Evolutionary conservation across 1,284 basidiomycete genomes (phyloP), one percentile per base, ranked within the genome.

Genomic region (Rhodotorula sp.): DNA sequence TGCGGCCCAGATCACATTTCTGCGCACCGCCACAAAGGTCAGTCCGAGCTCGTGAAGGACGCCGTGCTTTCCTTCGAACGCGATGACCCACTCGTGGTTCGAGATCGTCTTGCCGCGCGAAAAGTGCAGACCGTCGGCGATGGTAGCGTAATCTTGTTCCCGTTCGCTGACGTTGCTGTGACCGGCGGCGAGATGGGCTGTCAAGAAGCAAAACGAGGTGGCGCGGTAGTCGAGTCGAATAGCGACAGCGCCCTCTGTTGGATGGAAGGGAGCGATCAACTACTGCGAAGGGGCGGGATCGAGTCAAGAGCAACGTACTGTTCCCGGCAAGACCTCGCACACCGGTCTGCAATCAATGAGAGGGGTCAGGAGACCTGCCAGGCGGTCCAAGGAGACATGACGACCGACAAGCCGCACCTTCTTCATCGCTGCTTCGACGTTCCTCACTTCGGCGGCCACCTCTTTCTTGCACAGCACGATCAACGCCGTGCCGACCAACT

Each of bases 311-410:
- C 18, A 26, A 23, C 73, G 56, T 31, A 72, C 73, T 99, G 83
- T 99, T 99, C 31, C 97, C 97, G 8, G 92, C 93, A 87, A 99
- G 93, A 21, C 97, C 97, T 67, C 93, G 88, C 52, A 99, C 84
- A 28, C 97, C 97, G 6, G 97, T 99, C 92, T 94, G 78, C 61
- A 58, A 6, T 2, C 4, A 18, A 10, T 12, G 10, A 43, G 21
- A 6, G 12, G 7, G 23, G 21, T 70, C 59, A 45, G 49, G 52
- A 45, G 43, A 8, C 0, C 63, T 43, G 38, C 10, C 38, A 43
- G 38, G 10, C 10, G 8, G 38, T 45, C 47, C 59, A 28, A 57
- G 15, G 34, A 23, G 67, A 57, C 47, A 70, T 8, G 34, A 5
- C 3, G 31, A 16, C 38, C 2, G 38, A 6, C 8, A 10, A 28